Evolutionary conservation across 139 green algal genomes (phyloP), one percentile per base, ranked within the genome.

Genomic region (Closterium sp.): DNA sequence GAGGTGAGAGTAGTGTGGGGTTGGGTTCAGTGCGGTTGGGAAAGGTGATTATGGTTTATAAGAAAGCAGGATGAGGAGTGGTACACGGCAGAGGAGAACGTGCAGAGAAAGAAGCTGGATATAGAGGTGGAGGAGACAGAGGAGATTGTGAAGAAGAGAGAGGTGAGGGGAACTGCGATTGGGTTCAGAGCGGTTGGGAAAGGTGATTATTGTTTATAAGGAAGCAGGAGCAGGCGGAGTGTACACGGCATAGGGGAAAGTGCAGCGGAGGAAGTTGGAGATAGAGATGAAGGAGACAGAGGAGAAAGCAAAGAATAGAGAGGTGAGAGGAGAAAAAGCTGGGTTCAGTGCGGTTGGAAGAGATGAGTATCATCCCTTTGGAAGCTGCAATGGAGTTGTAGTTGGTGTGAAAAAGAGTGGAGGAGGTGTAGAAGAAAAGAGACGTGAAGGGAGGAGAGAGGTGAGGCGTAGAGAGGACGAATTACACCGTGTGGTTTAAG

Each of bases 71-170:
- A 97, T 93, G 97, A 98, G 70, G 91, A 96, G 70, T 93, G 95
- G 85, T 98, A 96, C 96, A 98, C 96, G 0, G 92, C 93, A 13
- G 96, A 96, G 28, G 92, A 94, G 89, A 94, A 94, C 34, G 90
- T 98, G 0, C 88, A 94, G 22, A 95, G 97, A 19, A 96, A 95
- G 88, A 95, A 94, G 85, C 93, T 98, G 31, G 96, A 98, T 79
- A 93, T 95, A 1, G 97, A 99, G 95, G 93, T 98, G 2, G 95
- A 97, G 9, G 97, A 99, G 91, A 96, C 97, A n/a, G 96, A 97
- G 38, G 96, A 97, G 17, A 89, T 95, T 31, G 85, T 79, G 70
- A 29, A 86, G 29, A 90, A 94, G 70, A 17, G 92, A 91, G 92
- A 94, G 89, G 92, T 94, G 70, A 89, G 88, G 29, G 28, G 28